phyloP scores from a whole-genome alignment of 2,329 filamentous ascomycete genomes.

The Colletotrichum sublineola region DNA sequence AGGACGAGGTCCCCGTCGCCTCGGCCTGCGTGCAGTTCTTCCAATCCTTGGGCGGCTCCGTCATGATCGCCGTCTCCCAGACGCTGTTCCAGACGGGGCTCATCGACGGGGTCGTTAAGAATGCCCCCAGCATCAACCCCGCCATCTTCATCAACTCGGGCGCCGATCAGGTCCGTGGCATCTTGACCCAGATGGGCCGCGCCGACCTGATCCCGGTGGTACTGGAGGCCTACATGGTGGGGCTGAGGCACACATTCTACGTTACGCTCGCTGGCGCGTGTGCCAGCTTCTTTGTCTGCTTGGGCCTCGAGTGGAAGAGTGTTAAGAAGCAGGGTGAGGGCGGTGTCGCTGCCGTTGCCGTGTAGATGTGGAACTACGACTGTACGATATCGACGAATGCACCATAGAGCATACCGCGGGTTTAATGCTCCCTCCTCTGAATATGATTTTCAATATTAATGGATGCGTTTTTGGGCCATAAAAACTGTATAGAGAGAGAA shows the following conservation, averaged over 20 bases:
- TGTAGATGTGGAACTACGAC: conserved; percentile 7
- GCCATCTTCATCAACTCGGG: conserved; percentile 65
- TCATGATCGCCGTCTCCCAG: conserved; percentile 75
- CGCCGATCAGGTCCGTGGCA: conserved; percentile 62
- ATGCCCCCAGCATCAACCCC: conserved; percentile 61
- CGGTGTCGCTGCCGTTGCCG: conserved; percentile 46
- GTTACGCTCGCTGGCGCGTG: conserved; percentile 63
- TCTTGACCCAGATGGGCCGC: conserved; percentile 58
- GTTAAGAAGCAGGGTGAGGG: conserved; percentile 60
- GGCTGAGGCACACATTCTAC: conserved; percentile 65
- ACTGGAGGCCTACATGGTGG: conserved; percentile 62
- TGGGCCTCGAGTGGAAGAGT: conserved; percentile 66
- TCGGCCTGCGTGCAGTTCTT: conserved; percentile 70
- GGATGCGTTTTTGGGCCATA: neutral
- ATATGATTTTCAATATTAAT: conserved; percentile 24
- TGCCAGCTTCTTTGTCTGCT: conserved; percentile 58
- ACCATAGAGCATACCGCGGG: conserved; percentile 32
- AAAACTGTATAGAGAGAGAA: no score
- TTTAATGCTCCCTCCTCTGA: conserved; percentile 12
- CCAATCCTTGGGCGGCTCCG: conserved; percentile 74
- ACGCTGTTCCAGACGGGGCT: conserved; percentile 77
- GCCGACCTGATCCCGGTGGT: conserved; percentile 59
- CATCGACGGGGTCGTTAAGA: conserved; percentile 61
- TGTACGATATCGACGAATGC: neutral
- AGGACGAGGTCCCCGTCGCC: conserved; percentile 63